Base-by-base conservation (phyloP, 1,139 yeast species). In the Pichia sp. region DNA sequence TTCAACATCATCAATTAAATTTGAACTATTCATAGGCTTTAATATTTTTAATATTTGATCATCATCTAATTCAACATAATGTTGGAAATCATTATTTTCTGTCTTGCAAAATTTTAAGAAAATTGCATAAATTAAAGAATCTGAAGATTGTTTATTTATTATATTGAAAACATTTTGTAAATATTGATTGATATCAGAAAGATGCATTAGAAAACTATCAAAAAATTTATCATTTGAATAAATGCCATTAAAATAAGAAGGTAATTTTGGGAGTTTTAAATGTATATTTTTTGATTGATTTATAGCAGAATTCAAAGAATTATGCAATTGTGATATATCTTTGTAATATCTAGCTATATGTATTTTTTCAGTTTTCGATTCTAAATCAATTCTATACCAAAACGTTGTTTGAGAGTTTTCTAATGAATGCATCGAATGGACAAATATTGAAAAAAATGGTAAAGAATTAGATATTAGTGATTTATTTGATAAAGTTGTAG, bases 291-390 rank as follows among this genome's bases (percentile, higher is more conserved):
- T 38, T 36, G 20, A 68, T 68, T 57, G 42, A 7, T 12, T 8
- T 24, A 25, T 20, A 12, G 38, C 27, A 9, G 30, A 11, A 2
- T 30, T 25, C 4, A 48, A 20, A 4, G 7, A 38, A 35, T 23
- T 32, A 26, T 78, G 82, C 42, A 79, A 61, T 54, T 74, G 79
- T 56, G 76, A 75, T 53, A 79, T 77, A 60, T 79, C 84, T 55
- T 77, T 81, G 57, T 77, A 79, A 61, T 71, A 78, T 37, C 85
- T 67, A 56, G 76, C 74, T 40, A 79, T 61, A 54, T 71, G 67
- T 6, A 49, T 34, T 50, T 39, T 32, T 25, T 16, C 25, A 33
- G 24, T 34, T 67, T 69, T 40, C 67, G 65, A 45, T 71, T 27
- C 8, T 35, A 80, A 71, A 43, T 74, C 73, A n/a, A 78, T 69